Base-by-base conservation (phyloP, 176 grass and related monocot genomes). In the Aegilops speltoides region DNA sequence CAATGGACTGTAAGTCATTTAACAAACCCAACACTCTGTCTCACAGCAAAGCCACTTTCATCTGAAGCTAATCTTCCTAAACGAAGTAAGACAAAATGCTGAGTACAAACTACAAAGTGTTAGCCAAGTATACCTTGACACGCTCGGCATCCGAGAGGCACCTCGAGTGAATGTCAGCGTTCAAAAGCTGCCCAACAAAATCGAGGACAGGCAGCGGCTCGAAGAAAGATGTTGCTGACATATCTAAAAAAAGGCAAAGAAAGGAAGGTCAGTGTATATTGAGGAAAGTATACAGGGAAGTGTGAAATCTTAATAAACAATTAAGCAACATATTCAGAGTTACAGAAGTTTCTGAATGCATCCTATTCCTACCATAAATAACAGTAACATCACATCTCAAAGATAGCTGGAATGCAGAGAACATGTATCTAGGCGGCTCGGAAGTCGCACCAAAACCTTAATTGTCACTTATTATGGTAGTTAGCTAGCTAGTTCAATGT, bases 141-240 rank as follows among this genome's bases (percentile, higher is more conserved):
- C 93, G 88, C 65, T 95, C 96, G 86, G 96, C 92, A 76, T 98
- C 96, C 46, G 90, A 92, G 45, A 98, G 80, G 33, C 81, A 82
- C 54, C 96, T 95, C 0, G 89, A 89, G 64, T 63, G 79, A 64
- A 98, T 81, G 70, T 95, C 90, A 59, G 84, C 91, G 83, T 89
- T 92, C 73, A 98, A 88, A 87, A 98, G 90, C 67, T 91, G 80
- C 22, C 82, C 17, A 16, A 94, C 91, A 89, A 95, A 98, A 64
- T 91, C 91, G 16, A 98, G 84, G 33, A 98, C 93, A 26, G 86
- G 88, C 45, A 98, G 48, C 2, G 96, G 93, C 79, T 98, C 96
- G 12, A 98, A 94, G 84, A 98, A 98, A 61, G 96, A 92, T 77
- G 96, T 95, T 10, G 96, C 94, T 2, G 96, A 98, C 91, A 98